Evolutionary conservation across 345 rosid species (phyloP), one percentile per base, ranked within the genome.

Genomic region (rapeseed (Brassica napus)): DNA sequence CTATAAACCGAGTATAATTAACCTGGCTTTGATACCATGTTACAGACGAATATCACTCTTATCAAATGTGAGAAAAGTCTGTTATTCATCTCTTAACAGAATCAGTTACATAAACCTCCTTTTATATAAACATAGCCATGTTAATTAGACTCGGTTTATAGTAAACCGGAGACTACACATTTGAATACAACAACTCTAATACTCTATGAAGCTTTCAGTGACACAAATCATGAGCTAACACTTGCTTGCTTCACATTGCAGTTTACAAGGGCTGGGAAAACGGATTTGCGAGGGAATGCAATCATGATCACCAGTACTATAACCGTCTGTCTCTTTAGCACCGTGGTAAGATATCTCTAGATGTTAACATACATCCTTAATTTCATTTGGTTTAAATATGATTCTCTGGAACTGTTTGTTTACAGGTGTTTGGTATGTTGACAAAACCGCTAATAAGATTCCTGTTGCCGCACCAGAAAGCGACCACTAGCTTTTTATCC

Each of bases 271-370:
- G 74, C 73, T 0, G 99, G 99, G n/a, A 93, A 86, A 69, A 93
- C 99, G n/a, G 88, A 90, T 47, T 61, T 91, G 63, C 88, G 88
- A 15, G 90, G 71, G n/a, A 95, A 95, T 58, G 98, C 98, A 6
- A 86, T 93, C 81, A 90, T 95, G 98, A 95, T 95, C 85, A 91
- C 98, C 30, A 93, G 99, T 91, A 95, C 99, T 52, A 93, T 93
- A 71, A 87, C 89, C 3, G 88, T 95, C 42, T 97, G 94, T 86
- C 98, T 95, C 23, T 86, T 93, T 83, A 95, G 98, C 87, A 93
- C 97, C 2, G 82, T 90, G 96, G 99, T 95, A 91, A 79, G 89
- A 39, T 65, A n/a, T n/a, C n/a, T n/a, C n/a, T n/a, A n/a, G n/a
- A n/a, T n/a, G n/a, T n/a, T n/a, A n/a, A n/a, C n/a, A n/a, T n/a